These are phyloP conservation scores for Daedaleopsis sinensis DNA, from an alignment of 768 basidiomycete genomes.

Conservation along the genomic window DNA sequence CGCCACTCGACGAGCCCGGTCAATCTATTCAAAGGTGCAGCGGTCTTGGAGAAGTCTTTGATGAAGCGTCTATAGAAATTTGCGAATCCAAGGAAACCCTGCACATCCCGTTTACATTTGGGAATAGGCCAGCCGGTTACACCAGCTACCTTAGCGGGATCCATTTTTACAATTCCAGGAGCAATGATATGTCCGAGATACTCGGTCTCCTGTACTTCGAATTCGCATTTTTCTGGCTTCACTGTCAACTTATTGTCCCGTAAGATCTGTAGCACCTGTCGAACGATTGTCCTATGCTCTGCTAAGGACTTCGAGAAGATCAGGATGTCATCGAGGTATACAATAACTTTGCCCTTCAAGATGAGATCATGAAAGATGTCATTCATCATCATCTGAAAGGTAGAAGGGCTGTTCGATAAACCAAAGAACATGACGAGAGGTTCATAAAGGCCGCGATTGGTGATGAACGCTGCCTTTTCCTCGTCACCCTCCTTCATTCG, in stretches of 20 bases:
- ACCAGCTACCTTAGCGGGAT: slow-evolving; percentile 32
- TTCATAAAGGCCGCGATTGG: slow-evolving; percentile 41
- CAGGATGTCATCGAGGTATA: slow-evolving; percentile 48
- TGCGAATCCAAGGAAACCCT: slow-evolving; percentile 29
- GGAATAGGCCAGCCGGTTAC: slow-evolving; percentile 31
- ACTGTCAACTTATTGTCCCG: slow-evolving; percentile 33
- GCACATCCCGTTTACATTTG: slow-evolving; percentile 16
- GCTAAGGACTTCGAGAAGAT: slow-evolving; percentile 37
- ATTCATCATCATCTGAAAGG: slow-evolving; percentile 39
- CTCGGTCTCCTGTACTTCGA: slow-evolving; percentile 29
- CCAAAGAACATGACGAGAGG: slow-evolving; percentile 44
- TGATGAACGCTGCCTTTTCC: slow-evolving; percentile 45
- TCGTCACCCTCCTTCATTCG: slow-evolving; percentile 45
- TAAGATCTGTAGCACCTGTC: slow-evolving; percentile 25
- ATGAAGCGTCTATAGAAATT: slow-evolving; percentile 35
- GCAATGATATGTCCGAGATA: slow-evolving; percentile 36
- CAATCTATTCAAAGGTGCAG: slow-evolving; percentile 16
- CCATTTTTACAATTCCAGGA: slow-evolving; percentile 28
- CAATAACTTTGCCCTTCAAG: slow-evolving; percentile 32
- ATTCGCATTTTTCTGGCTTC: slow-evolving; percentile 42
- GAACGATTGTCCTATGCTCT: slow-evolving; percentile 23
- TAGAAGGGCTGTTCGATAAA: slow-evolving; percentile 38
- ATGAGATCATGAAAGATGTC: slow-evolving; percentile 34
- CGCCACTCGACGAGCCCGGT: slow-evolving; percentile 4
- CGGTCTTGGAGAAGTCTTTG: slow-evolving; percentile 27